A percentile compares a stretch with the other conserved stretches of the same genome.
Evolutionary conservation across 768 basidiomycete species (phyloP).

Genomic region (Podaxis carcinomalis): DNA sequence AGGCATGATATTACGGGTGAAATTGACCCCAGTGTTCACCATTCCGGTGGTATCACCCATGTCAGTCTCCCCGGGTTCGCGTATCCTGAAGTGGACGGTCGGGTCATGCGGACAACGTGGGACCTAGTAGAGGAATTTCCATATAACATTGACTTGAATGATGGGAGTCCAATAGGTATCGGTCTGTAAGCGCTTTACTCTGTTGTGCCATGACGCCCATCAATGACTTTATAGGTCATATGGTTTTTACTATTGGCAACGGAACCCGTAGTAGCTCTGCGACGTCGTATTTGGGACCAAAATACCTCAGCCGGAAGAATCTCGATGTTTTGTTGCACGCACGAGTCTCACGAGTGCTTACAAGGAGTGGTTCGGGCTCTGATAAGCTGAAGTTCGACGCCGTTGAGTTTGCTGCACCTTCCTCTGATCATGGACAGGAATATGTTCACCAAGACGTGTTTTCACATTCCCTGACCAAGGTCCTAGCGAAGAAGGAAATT

Average conservation of each 20-base stretch:
- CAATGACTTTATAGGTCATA: neutral
- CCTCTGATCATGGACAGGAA: neutral
- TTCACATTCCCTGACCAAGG: neutral
- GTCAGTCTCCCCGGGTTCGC: slow-evolving; percentile 28
- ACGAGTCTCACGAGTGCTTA: neutral
- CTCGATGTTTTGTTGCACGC: slow-evolving; percentile 17
- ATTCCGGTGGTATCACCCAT: slow-evolving; percentile 24
- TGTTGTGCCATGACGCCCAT: neutral
- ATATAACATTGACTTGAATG: slow-evolving; percentile 25
- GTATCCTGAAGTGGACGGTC: slow-evolving; percentile 22
- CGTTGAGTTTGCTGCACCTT: neutral
- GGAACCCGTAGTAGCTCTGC: slow-evolving; percentile 18
- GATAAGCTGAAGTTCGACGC: neutral
- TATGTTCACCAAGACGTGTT: neutral
- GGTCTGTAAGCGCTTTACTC: neutral
- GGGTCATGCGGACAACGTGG: slow-evolving; percentile 25
- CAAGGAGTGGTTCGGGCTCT: neutral
- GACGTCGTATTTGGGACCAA: slow-evolving; percentile 18
- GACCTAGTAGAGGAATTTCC: slow-evolving; percentile 23
- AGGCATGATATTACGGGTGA: slow-evolving; percentile 30
- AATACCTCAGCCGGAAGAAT: slow-evolving; percentile 16
- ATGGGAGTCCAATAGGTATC: slow-evolving; percentile 23
- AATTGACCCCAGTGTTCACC: slow-evolving; percentile 31
- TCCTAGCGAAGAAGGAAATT: slow-evolving; percentile 24
- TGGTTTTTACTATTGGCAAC: slow-evolving; percentile 11